Percentiles rank a stretch among this genome's conserved stretches.
phyloP scores from a whole-genome alignment of 495 filamentous ascomycete species.

The Aspergillus nanangensis region DNA sequence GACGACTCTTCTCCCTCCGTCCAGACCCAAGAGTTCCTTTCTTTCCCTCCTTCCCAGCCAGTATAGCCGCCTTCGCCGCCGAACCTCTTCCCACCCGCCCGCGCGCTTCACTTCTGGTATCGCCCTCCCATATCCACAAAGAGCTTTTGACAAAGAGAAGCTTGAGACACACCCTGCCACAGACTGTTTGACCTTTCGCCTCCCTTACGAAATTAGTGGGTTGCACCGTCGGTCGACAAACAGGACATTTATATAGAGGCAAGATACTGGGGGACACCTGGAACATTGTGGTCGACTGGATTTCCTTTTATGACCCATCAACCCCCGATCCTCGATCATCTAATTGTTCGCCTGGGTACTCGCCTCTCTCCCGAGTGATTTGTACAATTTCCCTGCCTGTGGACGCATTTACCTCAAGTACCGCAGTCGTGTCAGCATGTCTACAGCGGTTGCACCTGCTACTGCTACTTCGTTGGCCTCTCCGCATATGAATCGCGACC shows the following conservation, averaged over 20 bases:
- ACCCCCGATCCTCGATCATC: background rate
- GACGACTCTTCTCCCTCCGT: background rate
- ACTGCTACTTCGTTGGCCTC: constrained; percentile 42
- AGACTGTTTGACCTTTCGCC: background rate
- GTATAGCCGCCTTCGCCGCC: background rate
- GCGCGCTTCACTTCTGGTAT: background rate
- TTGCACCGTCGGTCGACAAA: background rate
- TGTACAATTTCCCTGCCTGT: constrained; percentile 1
- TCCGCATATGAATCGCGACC: constrained; percentile 42
- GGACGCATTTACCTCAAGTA: too few relatives aligned
- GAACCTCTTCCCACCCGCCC: background rate
- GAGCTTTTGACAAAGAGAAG: background rate
- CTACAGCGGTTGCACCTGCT: constrained; percentile 49
- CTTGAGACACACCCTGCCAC: constrained; percentile 1
- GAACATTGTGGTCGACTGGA: too few relatives aligned
- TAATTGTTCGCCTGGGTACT: too few relatives aligned
- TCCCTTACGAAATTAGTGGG: background rate
- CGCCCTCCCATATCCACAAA: constrained; percentile 1
- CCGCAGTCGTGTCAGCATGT: constrained; percentile 45
- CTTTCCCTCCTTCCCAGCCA: background rate
- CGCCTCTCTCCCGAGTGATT: constrained; percentile 1
- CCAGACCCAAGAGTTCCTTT: background rate
- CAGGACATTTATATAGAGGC: background rate
- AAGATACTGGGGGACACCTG: too few relatives aligned
- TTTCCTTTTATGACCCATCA: too few relatives aligned